Percentiles rank a stretch among this genome's conserved stretches.
These are phyloP conservation scores for Candida anutae DNA, from an alignment of 1,139 yeast genomes.

Conservation along the genomic window DNA sequence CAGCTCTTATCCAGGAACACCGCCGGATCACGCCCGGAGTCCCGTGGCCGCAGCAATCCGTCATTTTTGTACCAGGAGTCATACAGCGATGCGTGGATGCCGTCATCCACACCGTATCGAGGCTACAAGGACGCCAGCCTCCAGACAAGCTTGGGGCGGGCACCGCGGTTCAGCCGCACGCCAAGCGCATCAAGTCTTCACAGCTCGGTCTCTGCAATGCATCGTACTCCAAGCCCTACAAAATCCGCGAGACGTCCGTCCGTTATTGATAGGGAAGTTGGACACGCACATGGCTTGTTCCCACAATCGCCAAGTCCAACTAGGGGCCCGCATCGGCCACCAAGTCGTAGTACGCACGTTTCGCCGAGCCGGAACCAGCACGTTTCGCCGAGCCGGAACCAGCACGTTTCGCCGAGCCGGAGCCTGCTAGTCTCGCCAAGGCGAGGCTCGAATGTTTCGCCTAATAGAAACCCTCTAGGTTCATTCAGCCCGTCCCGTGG, in stretches of 20 bases:
- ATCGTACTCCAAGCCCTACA: no score
- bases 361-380: no score
- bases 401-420: neutral
- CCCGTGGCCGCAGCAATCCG: no score
- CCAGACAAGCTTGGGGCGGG: neutral
- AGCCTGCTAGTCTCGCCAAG: no score
- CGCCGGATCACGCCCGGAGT: no score
- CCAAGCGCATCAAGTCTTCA: constrained; percentile 9
- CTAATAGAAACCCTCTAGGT: neutral
- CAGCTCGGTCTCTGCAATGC: neutral
- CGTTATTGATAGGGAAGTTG: neutral
- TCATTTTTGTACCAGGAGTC: no score
- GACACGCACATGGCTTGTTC: no score
- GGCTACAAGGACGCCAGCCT: neutral
- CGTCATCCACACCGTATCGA: no score
- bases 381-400: neutral
- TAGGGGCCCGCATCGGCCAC: no score
- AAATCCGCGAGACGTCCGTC: neutral
- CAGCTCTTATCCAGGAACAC: constrained; percentile 5
- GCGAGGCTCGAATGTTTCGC: neutral
- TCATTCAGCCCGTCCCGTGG: no score
- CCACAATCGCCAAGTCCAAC: constrained; percentile 1
- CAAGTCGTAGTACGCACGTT: no score
- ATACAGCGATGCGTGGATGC: no score
- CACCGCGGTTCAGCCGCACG: constrained; percentile 13